Conservation (phyloP, 2,329 filamentous ascomycete species). For the Dactylellina leptospora region DNA sequence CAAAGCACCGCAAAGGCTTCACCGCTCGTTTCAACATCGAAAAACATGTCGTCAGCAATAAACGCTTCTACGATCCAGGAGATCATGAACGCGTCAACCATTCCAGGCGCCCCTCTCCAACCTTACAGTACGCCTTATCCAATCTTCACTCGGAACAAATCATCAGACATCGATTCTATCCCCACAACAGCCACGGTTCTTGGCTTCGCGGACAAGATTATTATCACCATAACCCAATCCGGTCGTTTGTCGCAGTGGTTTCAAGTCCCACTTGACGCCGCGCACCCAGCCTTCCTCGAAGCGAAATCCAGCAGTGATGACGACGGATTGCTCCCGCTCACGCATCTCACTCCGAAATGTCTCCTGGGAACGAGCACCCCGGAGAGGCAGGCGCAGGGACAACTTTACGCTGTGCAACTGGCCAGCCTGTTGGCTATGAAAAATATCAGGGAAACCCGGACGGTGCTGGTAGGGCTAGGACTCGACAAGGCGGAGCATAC, state of each 20-base stretch:
- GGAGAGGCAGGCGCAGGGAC: slow-evolving; percentile 81
- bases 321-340: slow-evolving; percentile 73
- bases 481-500: slow-evolving; percentile 62
- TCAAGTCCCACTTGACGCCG: slow-evolving; percentile 78
- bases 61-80: slow-evolving; percentile 37
- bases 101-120: slow-evolving; percentile 28
- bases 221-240: slow-evolving; percentile 86
- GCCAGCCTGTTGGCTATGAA: slow-evolving; percentile 79
- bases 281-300: slow-evolving; percentile 71
- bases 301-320: slow-evolving; percentile 61
- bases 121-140: slow-evolving; percentile 50
- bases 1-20: neutral
- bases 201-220: slow-evolving; percentile 86
- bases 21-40: neutral
- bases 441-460: slow-evolving; percentile 70
- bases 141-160: slow-evolving; percentile 31
- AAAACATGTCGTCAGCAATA: slow-evolving; percentile 48
- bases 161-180: slow-evolving; percentile 68
- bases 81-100: slow-evolving; percentile 50
- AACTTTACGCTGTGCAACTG: slow-evolving; percentile 88
- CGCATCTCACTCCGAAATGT: slow-evolving; percentile 84
- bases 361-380: slow-evolving; percentile 83
- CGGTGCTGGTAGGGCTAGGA: slow-evolving; percentile 69
- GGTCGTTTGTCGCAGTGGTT: slow-evolving; percentile 91
- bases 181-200: slow-evolving; percentile 76